Base-by-base conservation (phyloP, 2,329 filamentous ascomycete species). In the Phyllosticta citriasiana region DNA sequence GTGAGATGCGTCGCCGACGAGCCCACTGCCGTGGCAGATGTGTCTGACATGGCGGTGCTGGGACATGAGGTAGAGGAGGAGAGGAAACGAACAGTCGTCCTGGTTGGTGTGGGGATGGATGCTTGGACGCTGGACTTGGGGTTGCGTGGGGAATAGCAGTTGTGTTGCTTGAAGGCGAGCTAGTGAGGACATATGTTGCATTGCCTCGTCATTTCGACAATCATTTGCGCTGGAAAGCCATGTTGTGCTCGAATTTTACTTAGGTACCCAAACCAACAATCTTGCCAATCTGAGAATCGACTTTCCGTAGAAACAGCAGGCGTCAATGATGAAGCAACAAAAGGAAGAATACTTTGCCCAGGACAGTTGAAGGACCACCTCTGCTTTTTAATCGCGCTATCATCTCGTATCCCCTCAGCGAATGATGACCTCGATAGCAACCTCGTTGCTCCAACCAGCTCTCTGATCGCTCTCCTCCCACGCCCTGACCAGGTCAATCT, bases 391-490 rank as follows among this genome's bases (percentile, higher is more conserved):
- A 16, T 16, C 40, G n/a, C 40, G 16, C 40, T 3, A n/a, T n/a
- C 40, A n/a, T 1, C 40, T n/a, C 14, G n/a, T n/a, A 7, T 25
- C 19, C 22, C 52, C 24, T 55, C 19, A 57, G 12, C 62, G 40
- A 30, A 59, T 33, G 35, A 61, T 47, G 12, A 62, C 56, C 26
- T 61, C 62, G 19, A 63, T 57, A 12, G 59, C 62, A 22, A 63
- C 59, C 53, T 63, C 62, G 71, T 96, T 96, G 65, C 85, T 87
- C 87, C 89, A 95, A 7, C 87, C 85, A 47, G 83, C 81, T 62
- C 84, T 76, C 60, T 94, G 78, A 0, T 80, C 82, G 77, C 91
- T 81, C 67, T 89, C 84, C 54, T 82, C 81, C 91, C 91, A 97
- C 0, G 93, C 93, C 30, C 76, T 79, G 66, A 85, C 82, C 12